phyloP scores from a whole-genome alignment of 768 basidiomycete species.

The Daedalea quercina region DNA sequence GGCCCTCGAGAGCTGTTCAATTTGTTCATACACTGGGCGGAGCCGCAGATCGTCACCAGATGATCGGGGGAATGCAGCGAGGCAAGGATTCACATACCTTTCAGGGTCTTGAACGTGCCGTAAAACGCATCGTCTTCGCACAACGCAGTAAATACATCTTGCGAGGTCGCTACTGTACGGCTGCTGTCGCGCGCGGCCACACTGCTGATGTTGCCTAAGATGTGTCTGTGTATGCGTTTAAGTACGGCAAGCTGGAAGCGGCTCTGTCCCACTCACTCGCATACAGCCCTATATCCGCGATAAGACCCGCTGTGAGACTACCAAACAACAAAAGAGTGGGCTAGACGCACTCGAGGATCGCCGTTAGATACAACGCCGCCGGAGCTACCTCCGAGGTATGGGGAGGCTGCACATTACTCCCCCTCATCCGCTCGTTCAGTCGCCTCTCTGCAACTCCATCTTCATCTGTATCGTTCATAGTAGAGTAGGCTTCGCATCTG shows the following conservation, averaged over 20 bases:
- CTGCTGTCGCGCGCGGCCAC: conserved; percentile 85
- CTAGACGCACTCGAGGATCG: conserved; percentile 80
- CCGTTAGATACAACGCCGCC: conserved; percentile 85
- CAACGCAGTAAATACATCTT: conserved; percentile 82
- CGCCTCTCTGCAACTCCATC: conserved; percentile 58
- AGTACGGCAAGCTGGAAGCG: not conserved
- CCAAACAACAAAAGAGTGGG: conserved; percentile 11
- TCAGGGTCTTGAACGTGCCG: conserved; percentile 78
- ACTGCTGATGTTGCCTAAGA: conserved; percentile 75
- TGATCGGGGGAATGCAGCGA: not conserved
- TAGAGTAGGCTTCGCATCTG: conserved; percentile 87
- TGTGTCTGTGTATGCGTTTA: conserved; percentile 49
- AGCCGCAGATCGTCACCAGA: not conserved
- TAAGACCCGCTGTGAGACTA: conserved; percentile 12
- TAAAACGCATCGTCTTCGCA: conserved; percentile 90
- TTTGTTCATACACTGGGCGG: conserved; percentile 65
- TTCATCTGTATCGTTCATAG: conserved; percentile 75
- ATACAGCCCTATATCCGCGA: conserved; percentile 52
- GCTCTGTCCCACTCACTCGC: conserved; percentile 58
- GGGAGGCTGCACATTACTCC: conserved; percentile 40
- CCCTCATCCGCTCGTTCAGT: conserved; percentile 56
- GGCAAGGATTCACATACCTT: conserved; percentile 48
- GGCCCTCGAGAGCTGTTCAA: conserved; percentile 57
- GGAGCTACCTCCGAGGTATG: conserved; percentile 60
- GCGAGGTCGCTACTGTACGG: conserved; percentile 62